Conservation (phyloP, 148 eudicot species). For the Persicaria tinctoria region DNA sequence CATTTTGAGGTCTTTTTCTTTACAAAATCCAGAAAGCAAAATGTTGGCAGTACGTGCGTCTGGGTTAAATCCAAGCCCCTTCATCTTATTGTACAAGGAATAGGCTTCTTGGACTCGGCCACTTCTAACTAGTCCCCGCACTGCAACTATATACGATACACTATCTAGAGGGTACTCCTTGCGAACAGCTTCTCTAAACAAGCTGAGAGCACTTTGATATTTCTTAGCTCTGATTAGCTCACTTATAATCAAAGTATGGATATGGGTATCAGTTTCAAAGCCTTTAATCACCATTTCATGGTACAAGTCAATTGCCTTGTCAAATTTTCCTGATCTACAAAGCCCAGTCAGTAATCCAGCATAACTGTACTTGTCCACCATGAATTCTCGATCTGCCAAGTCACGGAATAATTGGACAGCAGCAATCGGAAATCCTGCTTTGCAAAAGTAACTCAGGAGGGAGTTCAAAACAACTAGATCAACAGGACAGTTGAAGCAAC, state of each 20-base stretch:
- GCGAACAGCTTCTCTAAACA: conserved; percentile 29
- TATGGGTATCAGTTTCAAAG: conserved; percentile 31
- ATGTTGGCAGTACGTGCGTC: conserved; percentile 26
- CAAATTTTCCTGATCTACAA: conserved; percentile 24
- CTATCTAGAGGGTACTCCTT: conserved; percentile 32
- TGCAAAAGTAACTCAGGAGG: conserved; percentile 41
- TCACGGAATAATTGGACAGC: conserved; percentile 40
- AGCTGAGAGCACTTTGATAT: conserved; percentile 26
- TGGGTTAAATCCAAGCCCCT: conserved; percentile 33
- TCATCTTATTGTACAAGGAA: conserved; percentile 37
- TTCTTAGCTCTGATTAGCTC: conserved; percentile 31
- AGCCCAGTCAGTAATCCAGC: conserved; percentile 37
- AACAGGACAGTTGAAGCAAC: conserved; percentile 24
- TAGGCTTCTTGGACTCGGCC: conserved; percentile 33
- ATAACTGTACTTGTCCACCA: conserved; percentile 40
- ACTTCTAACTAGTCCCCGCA: conserved; percentile 33
- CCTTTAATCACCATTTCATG: conserved; percentile 22
- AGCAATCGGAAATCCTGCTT: conserved; percentile 37
- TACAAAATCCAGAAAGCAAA: conserved; percentile 36
- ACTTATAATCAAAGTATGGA: conserved; percentile 29
- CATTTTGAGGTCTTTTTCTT: conserved; percentile 24
- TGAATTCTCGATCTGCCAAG: conserved; percentile 32
- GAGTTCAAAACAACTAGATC: conserved; percentile 40
- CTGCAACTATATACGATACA: conserved; percentile 34
- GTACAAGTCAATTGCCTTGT: conserved; percentile 38